phyloP scores from a whole-genome alignment of 163 green algal species.

The Trebouxia gelatinosa region DNA sequence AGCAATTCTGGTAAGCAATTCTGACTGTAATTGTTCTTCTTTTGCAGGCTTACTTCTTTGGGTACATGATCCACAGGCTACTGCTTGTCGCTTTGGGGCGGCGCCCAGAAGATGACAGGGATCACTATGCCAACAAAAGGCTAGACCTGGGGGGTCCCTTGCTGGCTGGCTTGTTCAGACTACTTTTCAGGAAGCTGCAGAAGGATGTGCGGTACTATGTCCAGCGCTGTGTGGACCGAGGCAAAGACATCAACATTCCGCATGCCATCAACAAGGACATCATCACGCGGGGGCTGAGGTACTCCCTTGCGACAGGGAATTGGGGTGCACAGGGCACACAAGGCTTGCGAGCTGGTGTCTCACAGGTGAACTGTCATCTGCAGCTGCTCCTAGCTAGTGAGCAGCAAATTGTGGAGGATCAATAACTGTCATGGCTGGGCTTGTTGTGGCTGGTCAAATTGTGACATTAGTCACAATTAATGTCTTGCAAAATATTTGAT shows the following conservation, averaged over 20 bases:
- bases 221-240: conserved; percentile 64
- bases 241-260: conserved; percentile 86
- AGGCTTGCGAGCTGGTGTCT: conserved; percentile 85
- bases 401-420: too few species aligned
- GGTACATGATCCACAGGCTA: conserved; percentile 79
- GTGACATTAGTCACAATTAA: too few species aligned
- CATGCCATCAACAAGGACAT: conserved; percentile 83
- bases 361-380: too few species aligned
- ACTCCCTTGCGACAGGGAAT: conserved; percentile 97
- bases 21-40: too few species aligned
- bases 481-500: too few species aligned
- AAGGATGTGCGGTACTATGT: conserved; percentile 41
- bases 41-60: conserved; percentile 90
- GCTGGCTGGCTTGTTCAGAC: conserved; percentile 81
- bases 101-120: conserved; percentile 89
- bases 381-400: too few species aligned
- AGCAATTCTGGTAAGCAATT: too few species aligned
- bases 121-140: conserved; percentile 98
- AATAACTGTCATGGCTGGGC: too few species aligned
- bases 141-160: conserved; percentile 93
- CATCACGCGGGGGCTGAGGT: conserved; percentile 92
- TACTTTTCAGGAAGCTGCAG: conserved; percentile 83
- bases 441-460: too few species aligned
- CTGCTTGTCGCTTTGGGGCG: conserved; percentile 88
- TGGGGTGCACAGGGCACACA: conserved; percentile 89